Conservation (phyloP, 805 yeast genomes). For the Tetrapisispora iriomotensis region DNA sequence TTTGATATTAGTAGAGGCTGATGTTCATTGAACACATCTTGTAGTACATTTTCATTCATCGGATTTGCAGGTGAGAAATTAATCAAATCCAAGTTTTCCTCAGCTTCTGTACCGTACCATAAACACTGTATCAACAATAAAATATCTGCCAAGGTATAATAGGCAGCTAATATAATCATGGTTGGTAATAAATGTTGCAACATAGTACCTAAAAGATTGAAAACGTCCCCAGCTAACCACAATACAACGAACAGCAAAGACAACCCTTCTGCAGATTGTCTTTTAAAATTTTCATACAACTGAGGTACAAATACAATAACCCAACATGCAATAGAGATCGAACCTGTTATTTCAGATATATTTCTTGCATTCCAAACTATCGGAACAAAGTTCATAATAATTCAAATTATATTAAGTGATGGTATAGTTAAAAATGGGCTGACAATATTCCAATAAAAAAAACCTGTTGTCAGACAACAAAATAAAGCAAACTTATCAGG, state of each 20-base stretch:
- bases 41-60: conserved; percentile 57
- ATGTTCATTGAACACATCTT: conserved; percentile 31
- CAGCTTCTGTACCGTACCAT: conserved; percentile 49
- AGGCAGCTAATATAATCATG: conserved; percentile 84
- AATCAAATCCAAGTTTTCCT: conserved; percentile 49
- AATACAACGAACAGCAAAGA: conserved; percentile 76
- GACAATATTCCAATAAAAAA: neutral
- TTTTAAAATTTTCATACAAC: conserved; percentile 77
- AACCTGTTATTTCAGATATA: conserved; percentile 60
- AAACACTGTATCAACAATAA: conserved; percentile 77
- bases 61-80: conserved; percentile 89
- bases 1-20: conserved; percentile 19
- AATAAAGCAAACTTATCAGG: no score
- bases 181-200: conserved; percentile 88
- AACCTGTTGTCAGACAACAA: no score
- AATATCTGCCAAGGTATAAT: conserved; percentile 85
- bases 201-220: conserved; percentile 85
- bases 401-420: neutral
- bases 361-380: conserved; percentile 57
- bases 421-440: neutral
- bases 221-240: conserved; percentile 91
- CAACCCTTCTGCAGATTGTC: conserved; percentile 84
- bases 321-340: conserved; percentile 96
- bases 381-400: conserved; percentile 31
- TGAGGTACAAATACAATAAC: conserved; percentile 96